A percentile compares a stretch with the other conserved stretches of the same genome.
Evolutionary conservation across 129 eudicot species (phyloP).

Genomic region (Chrysanthemum seticuspe): DNA sequence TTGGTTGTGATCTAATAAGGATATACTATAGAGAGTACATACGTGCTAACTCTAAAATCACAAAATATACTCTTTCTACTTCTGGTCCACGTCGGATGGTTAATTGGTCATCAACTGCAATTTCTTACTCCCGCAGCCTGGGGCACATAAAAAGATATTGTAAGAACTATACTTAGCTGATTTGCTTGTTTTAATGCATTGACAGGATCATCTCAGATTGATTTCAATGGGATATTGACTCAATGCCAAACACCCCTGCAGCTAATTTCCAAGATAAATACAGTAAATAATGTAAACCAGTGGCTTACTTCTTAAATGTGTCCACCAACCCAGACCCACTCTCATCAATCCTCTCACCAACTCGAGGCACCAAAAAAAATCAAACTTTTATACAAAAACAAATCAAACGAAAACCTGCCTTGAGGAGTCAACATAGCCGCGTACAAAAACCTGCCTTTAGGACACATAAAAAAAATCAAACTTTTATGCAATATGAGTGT

Average conservation of each 20-base stretch:
- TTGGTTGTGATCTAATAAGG: too few relatives aligned
- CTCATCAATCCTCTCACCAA: constrained; percentile 54
- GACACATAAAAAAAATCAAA: neutral
- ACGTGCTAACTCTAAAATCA: constrained; percentile 93
- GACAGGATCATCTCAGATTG: too few relatives aligned
- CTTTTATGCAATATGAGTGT: neutral
- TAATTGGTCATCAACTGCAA: constrained; percentile 57
- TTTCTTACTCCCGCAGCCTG: constrained; percentile 90
- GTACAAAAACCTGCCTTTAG: constrained; percentile 36
- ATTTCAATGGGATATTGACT: too few relatives aligned
- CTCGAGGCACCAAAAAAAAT: constrained; percentile 28
- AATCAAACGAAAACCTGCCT: constrained; percentile 72
- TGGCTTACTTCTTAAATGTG: too few relatives aligned
- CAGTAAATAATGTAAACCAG: too few relatives aligned
- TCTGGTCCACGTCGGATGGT: constrained; percentile 75
- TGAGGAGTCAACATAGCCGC: constrained; percentile 82
- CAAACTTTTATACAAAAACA: constrained; percentile 48
- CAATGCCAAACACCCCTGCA: too few relatives aligned
- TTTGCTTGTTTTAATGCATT: too few relatives aligned
- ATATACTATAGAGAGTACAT: constrained; percentile 25
- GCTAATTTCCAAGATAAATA: too few relatives aligned
- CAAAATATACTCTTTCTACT: constrained; percentile 73
- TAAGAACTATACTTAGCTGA: neutral
- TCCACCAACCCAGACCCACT: constrained; percentile 48
- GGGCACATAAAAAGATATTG: constrained; percentile 1